phyloP scores from a whole-genome alignment of 2,329 filamentous ascomycete species.

The Fonsecaea erecta region DNA sequence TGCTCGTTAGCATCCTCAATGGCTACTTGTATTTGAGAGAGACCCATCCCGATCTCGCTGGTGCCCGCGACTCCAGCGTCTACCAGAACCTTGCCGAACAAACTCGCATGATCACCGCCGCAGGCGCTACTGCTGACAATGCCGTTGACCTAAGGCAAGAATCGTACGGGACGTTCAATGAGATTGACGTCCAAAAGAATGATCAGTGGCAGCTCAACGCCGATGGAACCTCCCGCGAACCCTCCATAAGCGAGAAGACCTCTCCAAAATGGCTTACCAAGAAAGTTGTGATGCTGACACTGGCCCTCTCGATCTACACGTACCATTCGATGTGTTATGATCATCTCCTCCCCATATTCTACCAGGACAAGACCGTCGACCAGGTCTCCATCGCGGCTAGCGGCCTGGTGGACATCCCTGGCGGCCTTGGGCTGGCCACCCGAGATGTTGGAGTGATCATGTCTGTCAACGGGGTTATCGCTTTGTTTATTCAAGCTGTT shows the following conservation, averaged over 20 bases:
- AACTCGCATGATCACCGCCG: conserved; percentile 75
- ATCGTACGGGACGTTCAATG: conserved; percentile 75
- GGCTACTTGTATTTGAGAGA: conserved; percentile 84
- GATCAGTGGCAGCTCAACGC: conserved; percentile 58
- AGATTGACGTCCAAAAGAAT: conserved; percentile 59
- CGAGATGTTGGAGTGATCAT: conserved; percentile 71
- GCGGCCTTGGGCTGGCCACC: conserved; percentile 69
- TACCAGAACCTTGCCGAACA: conserved; percentile 58
- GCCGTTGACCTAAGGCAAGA: conserved; percentile 76
- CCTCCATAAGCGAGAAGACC: conserved; percentile 46
- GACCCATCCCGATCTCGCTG: conserved; percentile 83
- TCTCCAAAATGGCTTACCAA: conserved; percentile 60
- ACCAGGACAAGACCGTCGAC: conserved; percentile 72
- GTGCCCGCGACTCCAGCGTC: conserved; percentile 49
- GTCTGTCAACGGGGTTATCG: conserved; percentile 71
- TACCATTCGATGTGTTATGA: conserved; percentile 94
- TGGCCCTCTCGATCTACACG: conserved; percentile 87
- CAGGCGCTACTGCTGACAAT: conserved; percentile 73
- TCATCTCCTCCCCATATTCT: conserved; percentile 87
- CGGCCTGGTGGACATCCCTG: conserved; percentile 61
- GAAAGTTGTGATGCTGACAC: conserved; percentile 73
- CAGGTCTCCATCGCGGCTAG: conserved; percentile 45
- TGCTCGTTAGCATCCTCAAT: conserved; percentile 76
- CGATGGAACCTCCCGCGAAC: conserved; percentile 49
- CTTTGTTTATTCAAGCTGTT: conserved; percentile 72